Evolutionary conservation across 306 rosid genomes (phyloP).

Genomic region (Prunus campanulata): DNA sequence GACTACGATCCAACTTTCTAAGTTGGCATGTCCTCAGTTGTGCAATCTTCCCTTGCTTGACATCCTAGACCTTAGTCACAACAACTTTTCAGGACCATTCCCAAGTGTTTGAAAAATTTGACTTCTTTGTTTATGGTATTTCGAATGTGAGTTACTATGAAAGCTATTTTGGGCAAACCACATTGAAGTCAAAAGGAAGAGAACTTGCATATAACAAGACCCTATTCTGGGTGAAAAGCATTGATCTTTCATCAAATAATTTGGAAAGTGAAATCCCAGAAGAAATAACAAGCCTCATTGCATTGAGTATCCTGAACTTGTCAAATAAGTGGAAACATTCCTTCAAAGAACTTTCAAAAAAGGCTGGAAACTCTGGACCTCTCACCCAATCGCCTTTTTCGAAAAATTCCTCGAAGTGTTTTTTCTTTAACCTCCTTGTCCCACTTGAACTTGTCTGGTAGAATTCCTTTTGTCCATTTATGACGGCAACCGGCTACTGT

Average conservation of each 20-base stretch:
- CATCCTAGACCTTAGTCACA: background rate
- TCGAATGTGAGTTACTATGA: too few relatives aligned
- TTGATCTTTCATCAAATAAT: too few relatives aligned
- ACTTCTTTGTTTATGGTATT: too few relatives aligned
- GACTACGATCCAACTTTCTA: background rate
- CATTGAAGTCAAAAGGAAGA: too few relatives aligned
- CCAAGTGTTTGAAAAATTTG: background rate
- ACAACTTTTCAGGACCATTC: background rate
- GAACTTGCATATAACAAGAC: too few relatives aligned
- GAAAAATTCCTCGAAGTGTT: too few relatives aligned
- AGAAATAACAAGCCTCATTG: background rate
- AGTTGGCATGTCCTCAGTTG: background rate
- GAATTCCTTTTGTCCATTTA: conserved; percentile 11
- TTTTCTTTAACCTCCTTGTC: background rate
- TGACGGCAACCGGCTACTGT: background rate
- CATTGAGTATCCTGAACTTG: background rate
- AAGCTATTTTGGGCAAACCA: too few relatives aligned
- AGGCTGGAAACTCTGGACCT: too few relatives aligned
- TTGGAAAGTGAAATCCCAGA: too few relatives aligned
- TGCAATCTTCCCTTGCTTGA: background rate
- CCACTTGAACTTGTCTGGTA: conserved; percentile 9
- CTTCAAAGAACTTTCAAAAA: too few relatives aligned
- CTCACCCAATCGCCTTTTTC: too few relatives aligned
- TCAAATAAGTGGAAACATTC: background rate
- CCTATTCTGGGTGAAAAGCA: too few relatives aligned